Evolutionary conservation across 2,329 filamentous ascomycete genomes (phyloP).

Genomic region (Arthroderma sp.): DNA sequence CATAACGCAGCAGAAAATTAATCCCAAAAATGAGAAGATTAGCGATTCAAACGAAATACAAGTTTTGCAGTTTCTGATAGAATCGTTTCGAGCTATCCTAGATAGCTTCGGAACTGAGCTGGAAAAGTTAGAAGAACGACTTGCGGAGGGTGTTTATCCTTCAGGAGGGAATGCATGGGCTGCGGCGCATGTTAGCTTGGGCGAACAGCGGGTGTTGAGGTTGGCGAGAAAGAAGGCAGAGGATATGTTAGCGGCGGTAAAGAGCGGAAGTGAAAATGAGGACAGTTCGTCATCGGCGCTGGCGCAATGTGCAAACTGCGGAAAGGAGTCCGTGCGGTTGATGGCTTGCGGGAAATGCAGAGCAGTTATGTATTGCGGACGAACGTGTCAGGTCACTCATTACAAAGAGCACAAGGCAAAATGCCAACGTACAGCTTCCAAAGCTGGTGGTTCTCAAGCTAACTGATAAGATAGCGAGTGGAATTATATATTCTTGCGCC

Average conservation of each 20-base stretch:
- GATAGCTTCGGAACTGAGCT: constrained; percentile 19
- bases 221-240: constrained; percentile 21
- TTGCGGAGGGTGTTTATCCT: constrained; percentile 19
- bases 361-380: constrained; percentile 19
- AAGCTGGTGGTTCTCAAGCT: constrained; percentile 9
- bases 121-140: constrained; percentile 20
- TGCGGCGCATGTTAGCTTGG: constrained; percentile 20
- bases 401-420: constrained; percentile 20
- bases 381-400: constrained; percentile 21
- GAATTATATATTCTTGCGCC: no score
- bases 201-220: constrained; percentile 23
- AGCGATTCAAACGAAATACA: constrained; percentile 21
- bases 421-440: constrained; percentile 15
- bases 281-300: constrained; percentile 2
- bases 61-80: constrained; percentile 20
- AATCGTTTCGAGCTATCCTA: constrained; percentile 20
- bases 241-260: constrained; percentile 16
- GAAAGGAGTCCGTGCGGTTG: constrained; percentile 16
- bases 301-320: constrained; percentile 18
- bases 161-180: constrained; percentile 24
- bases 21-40: constrained; percentile 16
- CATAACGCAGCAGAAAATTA: constrained; percentile 13
- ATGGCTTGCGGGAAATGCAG: constrained; percentile 23
- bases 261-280: constrained; percentile 11
- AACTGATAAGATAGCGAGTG: constrained; percentile 6